Evolutionary conservation across 2,329 filamentous ascomycete genomes (phyloP), one percentile per base, ranked within the genome.

Genomic region (Talaromyces sp.): DNA sequence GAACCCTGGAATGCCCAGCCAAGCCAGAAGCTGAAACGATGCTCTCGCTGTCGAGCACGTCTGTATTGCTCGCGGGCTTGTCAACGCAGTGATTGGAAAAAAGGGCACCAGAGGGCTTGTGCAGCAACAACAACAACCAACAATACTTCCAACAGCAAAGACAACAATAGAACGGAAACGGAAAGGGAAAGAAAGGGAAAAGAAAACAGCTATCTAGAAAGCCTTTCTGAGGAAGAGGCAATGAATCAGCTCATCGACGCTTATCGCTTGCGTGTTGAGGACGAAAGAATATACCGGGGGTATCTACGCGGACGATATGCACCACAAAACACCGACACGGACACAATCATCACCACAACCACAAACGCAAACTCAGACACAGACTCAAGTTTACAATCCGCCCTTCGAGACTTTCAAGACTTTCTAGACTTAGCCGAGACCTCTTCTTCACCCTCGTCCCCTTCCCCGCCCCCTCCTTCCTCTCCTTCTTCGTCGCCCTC

Each of bases 41-140:
- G 82, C 68, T 76, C 78, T 16, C 81, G 79, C 65, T 83, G 82
- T 74, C 73, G 72, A 18, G 64, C 64, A 0, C 75, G 75, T 0
- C 70, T 67, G 30, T 85, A 85, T 70, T 85, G 83, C 74, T 81
- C 79, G 50, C 73, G 75, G 34, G 76, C 78, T 50, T 71, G 69
- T 57, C 69, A 71, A 59, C 69, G 68, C 56, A 64, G 62, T 30
- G 63, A 71, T 50, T 71, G 69, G 69, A 65, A 63, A 34, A 61
- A 47, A 12, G 66, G 64, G 28, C 69, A 71, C 61, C 70, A 68
- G 40, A 55, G 58, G 14, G 65, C 66, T 40, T 71, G 69, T 61
- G 65, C 55, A 65, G 66, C 18, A 59, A 5, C n/a, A 47, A 2
- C 18, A 47, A 9, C n/a, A 47, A 5, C 42, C n/a, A 47, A 56